A percentile compares a stretch with the other conserved stretches of the same genome.
These are phyloP conservation scores for Powellomyces hirtus DNA, from an alignment of 192 early-diverging fungal genomes.

Conservation along the genomic window DNA sequence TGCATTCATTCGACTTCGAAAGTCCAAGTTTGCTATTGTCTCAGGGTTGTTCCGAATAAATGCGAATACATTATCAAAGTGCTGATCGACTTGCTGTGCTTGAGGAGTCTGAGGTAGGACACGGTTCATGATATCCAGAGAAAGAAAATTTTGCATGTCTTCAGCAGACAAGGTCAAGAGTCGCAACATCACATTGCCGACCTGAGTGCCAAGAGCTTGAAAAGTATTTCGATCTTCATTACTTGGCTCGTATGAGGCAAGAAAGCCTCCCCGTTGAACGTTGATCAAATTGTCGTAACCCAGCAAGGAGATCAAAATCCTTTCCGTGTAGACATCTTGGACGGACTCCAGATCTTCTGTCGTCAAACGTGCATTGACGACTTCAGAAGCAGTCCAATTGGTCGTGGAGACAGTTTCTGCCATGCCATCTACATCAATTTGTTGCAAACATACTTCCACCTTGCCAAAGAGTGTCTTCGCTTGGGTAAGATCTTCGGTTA, in stretches of 20 bases:
- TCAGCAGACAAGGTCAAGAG: not conserved
- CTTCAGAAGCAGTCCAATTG: not conserved
- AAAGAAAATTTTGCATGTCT: not conserved
- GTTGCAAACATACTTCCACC: not conserved
- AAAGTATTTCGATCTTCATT: not conserved
- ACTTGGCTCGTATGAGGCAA: not conserved
- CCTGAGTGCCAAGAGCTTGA: not conserved
- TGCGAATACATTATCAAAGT: not conserved
- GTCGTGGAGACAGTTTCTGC: not conserved
- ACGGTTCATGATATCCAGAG: not conserved
- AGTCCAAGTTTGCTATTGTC: not conserved
- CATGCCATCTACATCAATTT: not conserved
- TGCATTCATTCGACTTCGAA: not conserved
- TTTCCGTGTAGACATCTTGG: not conserved
- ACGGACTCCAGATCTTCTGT: not conserved
- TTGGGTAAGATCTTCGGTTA: not conserved
- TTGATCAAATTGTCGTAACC: constrained; percentile 3
- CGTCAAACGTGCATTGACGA: not conserved
- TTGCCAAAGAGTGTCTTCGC: not conserved
- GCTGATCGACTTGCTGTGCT: not conserved
- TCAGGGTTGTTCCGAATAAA: not conserved
- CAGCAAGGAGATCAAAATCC: constrained; percentile 4
- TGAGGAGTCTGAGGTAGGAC: not conserved
- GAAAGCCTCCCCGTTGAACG: constrained; percentile 5
- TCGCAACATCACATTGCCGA: not conserved